A percentile compares a stretch with the other conserved stretches of the same genome.
Evolutionary conservation across 345 rosid species (phyloP).

Genomic region (thale cress (Arabidopsis thaliana)): TAIR10.1 NC_003076.8:3489501-3490000

Average conservation of each 20-base stretch:
- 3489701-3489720: slow-evolving; percentile 8
- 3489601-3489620: too few species aligned
- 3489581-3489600: too few species aligned
- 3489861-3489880: too few species aligned
- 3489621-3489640: slow-evolving; percentile 14
- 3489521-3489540: not conserved
- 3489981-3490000: not conserved
- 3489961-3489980: not conserved
- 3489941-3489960: not conserved
- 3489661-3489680: slow-evolving; percentile 3
- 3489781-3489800: slow-evolving; percentile 5
- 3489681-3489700: not conserved
- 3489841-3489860: too few species aligned
- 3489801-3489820: slow-evolving; percentile 31
- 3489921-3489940: not conserved
- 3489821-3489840: not conserved
- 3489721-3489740: slow-evolving; percentile 36
- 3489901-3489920: not conserved
- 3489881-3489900: not conserved
- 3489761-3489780: not conserved
- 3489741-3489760: slow-evolving; percentile 18
- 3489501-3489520: too few species aligned
- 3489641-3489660: slow-evolving; percentile 21
- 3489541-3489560: not conserved
- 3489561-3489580: not conserved